Conservation (phyloP, 495 filamentous ascomycete genomes). For the Eremomyces bilateralis region DNA sequence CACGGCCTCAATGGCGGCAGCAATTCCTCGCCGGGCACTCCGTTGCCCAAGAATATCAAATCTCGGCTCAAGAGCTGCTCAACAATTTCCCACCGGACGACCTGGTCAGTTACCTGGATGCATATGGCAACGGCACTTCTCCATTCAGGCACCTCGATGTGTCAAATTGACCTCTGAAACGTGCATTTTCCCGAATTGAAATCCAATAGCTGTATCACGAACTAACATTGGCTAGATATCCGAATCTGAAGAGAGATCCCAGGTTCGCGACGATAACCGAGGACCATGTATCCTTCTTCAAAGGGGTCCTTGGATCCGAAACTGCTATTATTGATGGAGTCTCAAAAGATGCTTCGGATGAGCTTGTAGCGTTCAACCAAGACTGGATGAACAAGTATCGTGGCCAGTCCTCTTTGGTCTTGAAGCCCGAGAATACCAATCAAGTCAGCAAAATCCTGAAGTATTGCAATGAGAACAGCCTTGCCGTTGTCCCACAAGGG, state of each 20-base stretch:
- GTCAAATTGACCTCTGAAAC: constrained; percentile 59
- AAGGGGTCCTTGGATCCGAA: constrained; percentile 45
- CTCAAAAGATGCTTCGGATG: constrained; percentile 39
- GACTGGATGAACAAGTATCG: constrained; percentile 99
- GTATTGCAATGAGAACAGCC: constrained; percentile 77
- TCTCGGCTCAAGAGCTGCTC: no score
- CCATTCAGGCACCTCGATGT: no score
- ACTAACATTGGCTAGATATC: constrained; percentile 31
- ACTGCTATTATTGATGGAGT: constrained; percentile 73
- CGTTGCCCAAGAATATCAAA: no score
- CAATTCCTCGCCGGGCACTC: no score
- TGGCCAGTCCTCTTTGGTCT: constrained; percentile 64
- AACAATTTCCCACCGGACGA: no score
- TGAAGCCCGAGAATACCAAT: constrained; percentile 62
- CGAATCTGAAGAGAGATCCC: constrained; percentile 54
- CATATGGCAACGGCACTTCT: no score
- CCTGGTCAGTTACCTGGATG: no score
- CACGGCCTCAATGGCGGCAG: no score
- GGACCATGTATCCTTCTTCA: constrained; percentile 67
- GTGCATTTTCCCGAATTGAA: constrained; percentile 15
- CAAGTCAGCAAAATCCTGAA: constrained; percentile 73
- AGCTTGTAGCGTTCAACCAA: constrained; percentile 80
- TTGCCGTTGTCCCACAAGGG: constrained; percentile 94
- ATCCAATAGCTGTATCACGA: constrained; percentile 1
- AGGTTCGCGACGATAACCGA: constrained; percentile 42